Conservation (phyloP, 2,329 filamentous ascomycete genomes). For the Pseudogymnoascus sp. region DNA sequence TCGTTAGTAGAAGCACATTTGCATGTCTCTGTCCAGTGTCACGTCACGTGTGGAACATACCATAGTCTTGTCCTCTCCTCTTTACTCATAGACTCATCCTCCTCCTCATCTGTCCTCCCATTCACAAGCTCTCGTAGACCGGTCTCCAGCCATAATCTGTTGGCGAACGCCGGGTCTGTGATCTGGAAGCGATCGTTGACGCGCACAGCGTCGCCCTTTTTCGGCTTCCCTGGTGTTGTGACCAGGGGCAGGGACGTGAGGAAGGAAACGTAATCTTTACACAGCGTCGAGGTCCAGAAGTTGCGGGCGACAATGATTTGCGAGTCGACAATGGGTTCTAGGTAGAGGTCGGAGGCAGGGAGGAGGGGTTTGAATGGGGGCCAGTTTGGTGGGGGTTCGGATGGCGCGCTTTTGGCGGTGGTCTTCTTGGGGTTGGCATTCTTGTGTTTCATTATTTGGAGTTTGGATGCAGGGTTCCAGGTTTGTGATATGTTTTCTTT, state of each 20-base stretch:
- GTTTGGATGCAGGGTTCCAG: background rate
- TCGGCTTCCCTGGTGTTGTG: conserved; percentile 59
- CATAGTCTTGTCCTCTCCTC: conserved; percentile 25
- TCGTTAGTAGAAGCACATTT: conserved; percentile 18
- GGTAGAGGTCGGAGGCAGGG: conserved; percentile 45
- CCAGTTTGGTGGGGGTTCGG: conserved; percentile 45
- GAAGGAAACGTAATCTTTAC: conserved; percentile 58
- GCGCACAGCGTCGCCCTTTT: conserved; percentile 61
- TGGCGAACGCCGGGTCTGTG: conserved; percentile 66
- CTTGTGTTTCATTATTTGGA: background rate
- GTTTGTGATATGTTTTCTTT: background rate
- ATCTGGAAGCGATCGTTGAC: conserved; percentile 89
- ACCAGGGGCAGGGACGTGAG: conserved; percentile 50
- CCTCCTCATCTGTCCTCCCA: conserved; percentile 15
- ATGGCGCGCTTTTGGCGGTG: background rate
- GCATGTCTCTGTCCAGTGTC: background rate
- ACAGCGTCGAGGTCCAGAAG: conserved; percentile 55
- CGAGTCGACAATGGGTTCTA: conserved; percentile 44
- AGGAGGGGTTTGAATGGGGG: conserved; percentile 51
- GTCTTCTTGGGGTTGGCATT: conserved; percentile 9
- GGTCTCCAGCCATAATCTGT: conserved; percentile 69
- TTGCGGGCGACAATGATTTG: conserved; percentile 59
- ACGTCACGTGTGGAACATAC: conserved; percentile 16
- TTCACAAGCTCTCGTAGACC: conserved; percentile 52
- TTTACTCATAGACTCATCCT: conserved; percentile 17